These are phyloP conservation scores for Yamadazyma insecticola DNA, from an alignment of 805 yeast species.

Conservation along the genomic window DNA sequence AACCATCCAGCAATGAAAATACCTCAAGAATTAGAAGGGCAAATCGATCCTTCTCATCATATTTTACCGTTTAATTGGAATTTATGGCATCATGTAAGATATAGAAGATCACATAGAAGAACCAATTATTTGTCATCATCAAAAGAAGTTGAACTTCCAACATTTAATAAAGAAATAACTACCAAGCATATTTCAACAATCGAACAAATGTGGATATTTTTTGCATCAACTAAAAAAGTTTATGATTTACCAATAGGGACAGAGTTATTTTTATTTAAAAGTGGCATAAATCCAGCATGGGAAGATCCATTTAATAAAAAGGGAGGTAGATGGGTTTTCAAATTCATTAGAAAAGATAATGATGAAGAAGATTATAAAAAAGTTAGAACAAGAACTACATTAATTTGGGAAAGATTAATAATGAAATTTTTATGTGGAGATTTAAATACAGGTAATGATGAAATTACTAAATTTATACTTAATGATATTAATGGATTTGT, in stretches of 20 bases:
- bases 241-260: conserved; percentile 40
- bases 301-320: conserved; percentile 57
- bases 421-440: conserved; percentile 49
- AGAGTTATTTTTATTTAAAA: conserved; percentile 54
- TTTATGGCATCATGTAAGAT: conserved; percentile 43
- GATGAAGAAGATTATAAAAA: conserved; percentile 15
- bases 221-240: conserved; percentile 35
- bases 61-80: conserved; percentile 46
- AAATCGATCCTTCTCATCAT: conserved; percentile 27
- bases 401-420: conserved; percentile 55
- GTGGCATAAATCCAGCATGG: conserved; percentile 63
- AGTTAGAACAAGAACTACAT: conserved; percentile 30
- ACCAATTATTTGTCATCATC: conserved; percentile 41
- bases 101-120: conserved; percentile 13
- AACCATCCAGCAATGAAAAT: conserved; percentile 29
- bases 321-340: conserved; percentile 63
- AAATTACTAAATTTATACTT: conserved; percentile 33
- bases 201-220: conserved; percentile 50
- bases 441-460: conserved; percentile 36
- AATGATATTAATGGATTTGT: conserved; percentile 58
- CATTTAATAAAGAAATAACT: conserved; percentile 9
- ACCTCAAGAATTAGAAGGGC: conserved; percentile 25
- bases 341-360: conserved; percentile 36
- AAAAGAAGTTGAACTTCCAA: conserved; percentile 36
- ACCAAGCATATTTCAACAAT: conserved; percentile 37